Conservation (phyloP, 176 grass and related monocot species). For the Puya raimondii region DNA sequence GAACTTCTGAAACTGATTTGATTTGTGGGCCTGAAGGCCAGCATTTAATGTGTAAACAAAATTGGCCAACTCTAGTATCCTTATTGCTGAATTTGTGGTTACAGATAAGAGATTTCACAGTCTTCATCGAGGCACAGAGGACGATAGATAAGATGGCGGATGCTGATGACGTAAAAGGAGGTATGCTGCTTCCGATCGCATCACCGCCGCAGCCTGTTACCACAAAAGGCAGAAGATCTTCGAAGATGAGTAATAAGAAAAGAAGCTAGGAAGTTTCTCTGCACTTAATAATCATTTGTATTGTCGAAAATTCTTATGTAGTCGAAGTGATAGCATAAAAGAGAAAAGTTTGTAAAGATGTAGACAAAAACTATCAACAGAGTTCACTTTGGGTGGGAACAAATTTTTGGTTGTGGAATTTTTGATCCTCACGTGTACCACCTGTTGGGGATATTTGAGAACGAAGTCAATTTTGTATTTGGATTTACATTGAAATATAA, state of each 20-base stretch:
- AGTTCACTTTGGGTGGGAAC: no score
- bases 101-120: slow-evolving; percentile 86
- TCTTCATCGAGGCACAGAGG: slow-evolving; percentile 71
- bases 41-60: not conserved
- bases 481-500: no score
- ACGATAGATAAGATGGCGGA: slow-evolving; percentile 45
- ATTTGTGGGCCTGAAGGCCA: not conserved
- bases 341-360: no score
- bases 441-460: no score
- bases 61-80: not conserved
- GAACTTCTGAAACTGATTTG: slow-evolving; percentile 4
- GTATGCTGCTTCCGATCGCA: slow-evolving; percentile 65
- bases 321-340: no score
- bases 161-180: slow-evolving; percentile 55
- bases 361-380: no score
- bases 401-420: no score
- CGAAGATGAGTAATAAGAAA: slow-evolving; percentile 54
- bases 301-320: no score
- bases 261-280: slow-evolving; percentile 21
- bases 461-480: no score
- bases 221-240: slow-evolving; percentile 48
- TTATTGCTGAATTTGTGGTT: slow-evolving; percentile 6
- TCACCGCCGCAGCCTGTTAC: slow-evolving; percentile 25
- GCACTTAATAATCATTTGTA: not conserved
- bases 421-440: no score